phyloP scores from a whole-genome alignment of 345 rosid species.

The Lenwebbia sp. region DNA sequence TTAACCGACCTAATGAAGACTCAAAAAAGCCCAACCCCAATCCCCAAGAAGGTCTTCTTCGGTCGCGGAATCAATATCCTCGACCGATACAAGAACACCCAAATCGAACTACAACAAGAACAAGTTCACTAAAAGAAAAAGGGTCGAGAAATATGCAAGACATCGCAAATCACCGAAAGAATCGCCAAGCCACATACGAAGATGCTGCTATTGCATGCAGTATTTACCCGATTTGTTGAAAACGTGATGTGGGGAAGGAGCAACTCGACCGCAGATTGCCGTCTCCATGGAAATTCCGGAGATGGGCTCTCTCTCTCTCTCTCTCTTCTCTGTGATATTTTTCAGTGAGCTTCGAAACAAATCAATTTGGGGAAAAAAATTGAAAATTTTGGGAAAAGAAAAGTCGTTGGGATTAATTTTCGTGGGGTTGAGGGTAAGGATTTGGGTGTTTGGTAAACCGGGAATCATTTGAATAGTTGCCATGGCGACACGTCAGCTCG shows the following conservation, averaged over 20 bases:
- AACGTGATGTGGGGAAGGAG: conserved; percentile 9
- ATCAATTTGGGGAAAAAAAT: not conserved
- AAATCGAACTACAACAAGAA: not conserved
- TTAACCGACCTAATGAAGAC: not conserved
- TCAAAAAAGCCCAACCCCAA: not conserved
- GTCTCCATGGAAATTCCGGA: conserved; percentile 8
- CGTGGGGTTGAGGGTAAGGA: not conserved
- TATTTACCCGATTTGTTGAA: conserved; percentile 6
- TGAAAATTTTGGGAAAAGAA: not conserved
- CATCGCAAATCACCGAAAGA: not conserved
- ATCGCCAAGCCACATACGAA: not conserved
- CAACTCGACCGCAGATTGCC: conserved; percentile 10
- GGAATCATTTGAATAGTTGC: not conserved
- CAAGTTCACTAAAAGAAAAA: no score
- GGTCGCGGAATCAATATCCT: not conserved
- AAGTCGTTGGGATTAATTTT: not conserved
- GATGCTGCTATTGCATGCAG: not conserved
- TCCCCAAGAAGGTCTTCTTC: not conserved
- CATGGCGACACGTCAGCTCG: not conserved
- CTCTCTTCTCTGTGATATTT: not conserved
- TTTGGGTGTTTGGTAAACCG: not conserved
- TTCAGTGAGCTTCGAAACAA: not conserved
- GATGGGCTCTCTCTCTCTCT: not conserved
- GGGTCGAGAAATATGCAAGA: not conserved
- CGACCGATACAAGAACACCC: not conserved